Conservation (phyloP, 1,139 yeast genomes). For the Hyphopichia pseudoburtonii region DNA sequence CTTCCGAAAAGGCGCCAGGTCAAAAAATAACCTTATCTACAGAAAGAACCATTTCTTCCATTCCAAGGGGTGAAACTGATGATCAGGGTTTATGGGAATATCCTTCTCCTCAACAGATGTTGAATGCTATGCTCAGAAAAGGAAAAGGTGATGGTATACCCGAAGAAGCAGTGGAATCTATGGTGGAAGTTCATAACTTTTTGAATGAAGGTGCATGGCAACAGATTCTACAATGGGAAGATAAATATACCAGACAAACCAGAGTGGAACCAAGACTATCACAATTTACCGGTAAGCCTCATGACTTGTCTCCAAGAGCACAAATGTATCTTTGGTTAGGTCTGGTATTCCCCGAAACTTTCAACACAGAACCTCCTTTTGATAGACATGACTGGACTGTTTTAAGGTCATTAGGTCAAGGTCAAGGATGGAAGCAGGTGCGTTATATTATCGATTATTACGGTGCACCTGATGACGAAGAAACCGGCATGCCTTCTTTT, state of each 20-base stretch:
- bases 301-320: conserved; percentile 88
- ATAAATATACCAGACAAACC: conserved; percentile 49
- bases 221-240: conserved; percentile 91
- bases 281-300: conserved; percentile 90
- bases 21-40: conserved; percentile 78
- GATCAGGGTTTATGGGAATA: conserved; percentile 90
- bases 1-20: conserved; percentile 73
- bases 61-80: conserved; percentile 76
- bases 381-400: conserved; percentile 99
- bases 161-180: conserved; percentile 92
- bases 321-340: conserved; percentile 65
- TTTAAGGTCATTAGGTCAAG: conserved; percentile 58
- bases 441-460: conserved; percentile 96
- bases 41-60: conserved; percentile 77
- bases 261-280: conserved; percentile 70
- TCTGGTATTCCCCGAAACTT: conserved; percentile 67
- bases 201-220: conserved; percentile 98
- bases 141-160: conserved; percentile 86
- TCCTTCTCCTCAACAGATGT: conserved; percentile 99
- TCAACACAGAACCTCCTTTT: conserved; percentile 82
- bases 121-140: conserved; percentile 93
- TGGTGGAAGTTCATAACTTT: conserved; percentile 97
- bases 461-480: conserved; percentile 87
- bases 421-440: conserved; percentile 51
- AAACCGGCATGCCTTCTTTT: conserved; percentile 85